Base-by-base conservation (phyloP, 1,284 basidiomycete genomes). In the Trichosporon inkin region DNA sequence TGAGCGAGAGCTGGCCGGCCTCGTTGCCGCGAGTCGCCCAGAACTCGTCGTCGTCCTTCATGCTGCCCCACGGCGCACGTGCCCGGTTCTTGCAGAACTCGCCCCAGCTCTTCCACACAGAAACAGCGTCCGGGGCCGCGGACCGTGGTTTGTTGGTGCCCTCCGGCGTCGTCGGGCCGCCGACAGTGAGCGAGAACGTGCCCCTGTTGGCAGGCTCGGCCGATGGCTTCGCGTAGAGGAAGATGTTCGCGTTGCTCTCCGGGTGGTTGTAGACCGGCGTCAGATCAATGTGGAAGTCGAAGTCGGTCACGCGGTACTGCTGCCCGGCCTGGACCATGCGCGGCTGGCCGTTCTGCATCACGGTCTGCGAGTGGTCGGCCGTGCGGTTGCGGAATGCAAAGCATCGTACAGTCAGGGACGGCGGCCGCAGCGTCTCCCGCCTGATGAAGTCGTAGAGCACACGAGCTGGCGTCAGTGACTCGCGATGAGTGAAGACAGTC, bases 221-320 rank as follows among this genome's bases (percentile, higher is more conserved):
- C 3, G 62, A 60, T 2, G 53, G 39, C 10, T 62, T 49, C n/a
- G 68, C 61, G 20, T 55, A 56, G 2, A 75, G 53, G 44, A 66
- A 62, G 49, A 76, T 62, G 49, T 74, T 71, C 40, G 67, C 61
- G 10, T 38, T 59, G 63, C 68, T 74, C 39, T 70, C 59, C 11
- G 62, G 61, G 55, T 73, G 74, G 19, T 56, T 55, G 47, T 69
- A 55, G 20, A 71, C 58, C 6, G 62, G 55, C 2, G 64, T 60
- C 35, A 75, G 53, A 58, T 77, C 70, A 63, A 77, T 73, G 20
- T 56, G 66, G 40, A 77, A 77, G 54, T 74, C 67, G 55, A 77
- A 77, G 56, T 77, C 75, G 36, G 65, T 60, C 20, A 75, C 67
- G 6, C 44, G 49, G 38, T 69, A 63, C 10, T 53, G 44, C 22